Percentiles rank a stretch among this genome's conserved stretches.
phyloP scores from a whole-genome alignment of 2,329 filamentous ascomycete genomes.

The Furcasterigmium sp. region DNA sequence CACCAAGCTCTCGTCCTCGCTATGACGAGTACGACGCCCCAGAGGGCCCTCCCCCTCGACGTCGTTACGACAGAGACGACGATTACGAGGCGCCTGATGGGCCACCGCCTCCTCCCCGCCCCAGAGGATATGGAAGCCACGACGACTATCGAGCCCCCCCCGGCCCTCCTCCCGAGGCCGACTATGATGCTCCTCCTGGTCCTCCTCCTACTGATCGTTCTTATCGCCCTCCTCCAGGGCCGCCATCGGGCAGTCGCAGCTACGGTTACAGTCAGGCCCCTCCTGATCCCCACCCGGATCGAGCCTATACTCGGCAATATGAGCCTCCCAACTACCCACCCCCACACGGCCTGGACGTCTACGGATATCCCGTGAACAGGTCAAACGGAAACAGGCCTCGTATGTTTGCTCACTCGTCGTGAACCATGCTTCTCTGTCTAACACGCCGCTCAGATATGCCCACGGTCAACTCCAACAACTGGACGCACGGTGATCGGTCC shows the following conservation, averaged over 20 bases:
- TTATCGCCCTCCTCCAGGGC: conserved; percentile 18
- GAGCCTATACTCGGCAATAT: conserved; percentile 13
- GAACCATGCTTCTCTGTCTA: background rate
- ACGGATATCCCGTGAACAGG: conserved; percentile 36
- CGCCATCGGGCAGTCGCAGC: conserved; percentile 12
- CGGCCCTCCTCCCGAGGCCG: background rate
- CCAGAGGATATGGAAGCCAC: background rate
- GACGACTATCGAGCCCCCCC: conserved; percentile 1
- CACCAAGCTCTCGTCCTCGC: background rate
- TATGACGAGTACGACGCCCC: conserved; percentile 1
- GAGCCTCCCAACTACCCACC: conserved; percentile 31
- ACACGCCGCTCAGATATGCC: conserved; percentile 25
- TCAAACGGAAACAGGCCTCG: conserved; percentile 1
- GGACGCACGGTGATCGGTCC: conserved; percentile 49
- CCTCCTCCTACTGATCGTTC: conserved; percentile 9
- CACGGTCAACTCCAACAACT: conserved; percentile 44
- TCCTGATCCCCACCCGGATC: conserved; percentile 12
- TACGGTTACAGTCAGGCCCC: conserved; percentile 18
- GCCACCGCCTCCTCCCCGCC: background rate
- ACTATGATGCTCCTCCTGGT: conserved; percentile 1
- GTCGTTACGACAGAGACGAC: background rate
- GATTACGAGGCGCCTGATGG: conserved; percentile 1
- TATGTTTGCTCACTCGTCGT: conserved; percentile 2
- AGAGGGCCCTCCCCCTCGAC: conserved; percentile 1
- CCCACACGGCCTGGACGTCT: conserved; percentile 36